These are phyloP conservation scores for Leucoagaricus sp. DNA, from an alignment of 1,284 basidiomycete genomes.

Conservation along the genomic window DNA sequence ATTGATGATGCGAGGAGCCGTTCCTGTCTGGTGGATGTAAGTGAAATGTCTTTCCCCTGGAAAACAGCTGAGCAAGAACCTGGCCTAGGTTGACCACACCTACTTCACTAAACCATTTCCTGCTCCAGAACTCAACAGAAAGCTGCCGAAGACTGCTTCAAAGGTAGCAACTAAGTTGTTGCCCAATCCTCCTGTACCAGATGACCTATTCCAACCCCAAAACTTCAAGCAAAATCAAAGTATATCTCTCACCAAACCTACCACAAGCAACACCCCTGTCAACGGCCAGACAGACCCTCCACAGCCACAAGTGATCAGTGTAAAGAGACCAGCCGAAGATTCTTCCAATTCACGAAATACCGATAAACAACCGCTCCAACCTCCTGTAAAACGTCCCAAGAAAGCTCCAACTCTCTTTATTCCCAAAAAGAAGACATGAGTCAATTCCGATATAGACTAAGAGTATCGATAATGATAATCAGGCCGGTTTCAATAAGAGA, in stretches of 20 bases:
- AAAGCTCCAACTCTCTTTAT: conserved; percentile 51
- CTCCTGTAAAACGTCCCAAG: conserved; percentile 40
- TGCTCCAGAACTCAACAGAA: conserved; percentile 2
- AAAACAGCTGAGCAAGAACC: background rate
- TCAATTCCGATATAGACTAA: background rate
- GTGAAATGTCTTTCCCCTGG: conserved; percentile 19
- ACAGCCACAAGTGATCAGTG: conserved; percentile 18
- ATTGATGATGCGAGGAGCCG: conserved; percentile 72
- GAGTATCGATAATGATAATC: background rate
- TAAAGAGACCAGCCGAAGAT: conserved; percentile 20
- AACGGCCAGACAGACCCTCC: conserved; percentile 16
- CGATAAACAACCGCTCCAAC: conserved; percentile 20
- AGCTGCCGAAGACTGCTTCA: conserved; percentile 10
- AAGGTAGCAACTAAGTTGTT: background rate
- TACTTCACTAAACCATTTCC: conserved; percentile 34
- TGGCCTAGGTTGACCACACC: conserved; percentile 29
- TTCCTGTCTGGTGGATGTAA: conserved; percentile 54
- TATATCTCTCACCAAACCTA: background rate
- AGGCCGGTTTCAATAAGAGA: background rate
- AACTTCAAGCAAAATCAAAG: conserved; percentile 26
- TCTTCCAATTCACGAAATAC: conserved; percentile 12
- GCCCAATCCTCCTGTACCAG: conserved; percentile 21
- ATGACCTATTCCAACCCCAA: conserved; percentile 35
- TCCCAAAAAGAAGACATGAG: conserved; percentile 31
- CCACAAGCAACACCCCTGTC: background rate